Evolutionary conservation across 1,139 yeast species (phyloP).

Genomic region (Scheffersomyces titani): DNA sequence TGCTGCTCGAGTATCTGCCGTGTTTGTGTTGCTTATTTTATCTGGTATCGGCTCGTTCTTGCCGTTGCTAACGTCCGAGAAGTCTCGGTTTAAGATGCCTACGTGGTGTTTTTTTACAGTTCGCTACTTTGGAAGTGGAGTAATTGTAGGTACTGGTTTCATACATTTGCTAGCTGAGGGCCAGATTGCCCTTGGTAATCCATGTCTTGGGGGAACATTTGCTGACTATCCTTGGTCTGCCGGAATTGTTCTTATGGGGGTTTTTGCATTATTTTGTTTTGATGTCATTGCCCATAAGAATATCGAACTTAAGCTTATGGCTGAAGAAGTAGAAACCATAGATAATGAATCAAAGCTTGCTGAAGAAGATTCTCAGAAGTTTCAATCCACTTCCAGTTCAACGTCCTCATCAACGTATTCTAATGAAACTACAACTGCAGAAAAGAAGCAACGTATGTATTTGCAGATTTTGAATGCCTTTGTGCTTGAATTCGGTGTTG

Average conservation of each 20-base stretch:
- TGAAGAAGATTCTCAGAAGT: too few species aligned
- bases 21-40: slow-evolving; percentile 31
- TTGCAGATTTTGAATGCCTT: slow-evolving; percentile 24
- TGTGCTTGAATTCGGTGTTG: slow-evolving; percentile 40
- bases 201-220: slow-evolving; percentile 38
- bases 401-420: too few species aligned
- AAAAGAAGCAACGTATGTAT: too few species aligned
- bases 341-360: too few species aligned
- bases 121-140: slow-evolving; percentile 90
- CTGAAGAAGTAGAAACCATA: too few species aligned
- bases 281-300: slow-evolving; percentile 30
- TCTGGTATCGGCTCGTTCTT: slow-evolving; percentile 34
- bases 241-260: slow-evolving; percentile 41
- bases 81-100: slow-evolving; percentile 23
- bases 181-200: slow-evolving; percentile 24
- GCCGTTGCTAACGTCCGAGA: slow-evolving; percentile 26
- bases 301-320: too few species aligned
- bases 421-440: too few species aligned
- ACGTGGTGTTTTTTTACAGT: slow-evolving; percentile 52
- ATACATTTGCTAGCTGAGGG: slow-evolving; percentile 36
- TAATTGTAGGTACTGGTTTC: slow-evolving; percentile 76
- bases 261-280: slow-evolving; percentile 32
- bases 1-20: slow-evolving; percentile 28
- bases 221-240: slow-evolving; percentile 45
- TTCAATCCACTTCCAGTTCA: too few species aligned